These are phyloP conservation scores for Aspergillus transmontanensis DNA, from an alignment of 2,329 filamentous ascomycete genomes.

Conservation along the genomic window DNA sequence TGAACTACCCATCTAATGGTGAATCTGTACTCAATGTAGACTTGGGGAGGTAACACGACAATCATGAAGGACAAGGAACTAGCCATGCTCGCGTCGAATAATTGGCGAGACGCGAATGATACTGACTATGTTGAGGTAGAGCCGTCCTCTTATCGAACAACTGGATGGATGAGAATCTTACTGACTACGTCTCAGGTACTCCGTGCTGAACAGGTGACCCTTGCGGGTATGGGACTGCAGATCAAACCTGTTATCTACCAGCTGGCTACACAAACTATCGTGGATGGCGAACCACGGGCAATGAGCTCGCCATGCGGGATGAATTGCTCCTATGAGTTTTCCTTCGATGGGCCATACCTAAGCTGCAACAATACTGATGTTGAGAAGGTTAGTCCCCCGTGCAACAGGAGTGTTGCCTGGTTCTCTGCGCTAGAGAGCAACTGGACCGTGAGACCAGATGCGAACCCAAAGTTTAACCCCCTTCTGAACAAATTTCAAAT, in stretches of 20 bases:
- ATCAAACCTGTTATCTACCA: background rate
- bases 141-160: background rate
- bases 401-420: accelerated
- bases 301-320: background rate
- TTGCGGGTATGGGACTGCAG: accelerated
- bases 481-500: background rate
- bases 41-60: background rate
- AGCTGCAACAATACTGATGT: background rate
- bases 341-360: background rate
- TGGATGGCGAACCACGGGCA: accelerated
- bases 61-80: background rate
- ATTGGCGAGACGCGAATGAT: background rate
- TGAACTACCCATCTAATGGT: background rate
- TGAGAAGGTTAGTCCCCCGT: accelerated
- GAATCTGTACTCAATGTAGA: background rate
- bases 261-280: background rate
- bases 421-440: background rate
- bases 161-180: accelerated
- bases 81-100: background rate
- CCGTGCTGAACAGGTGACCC: background rate
- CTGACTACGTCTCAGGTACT: background rate
- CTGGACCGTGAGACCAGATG: background rate
- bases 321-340: background rate
- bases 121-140: background rate
- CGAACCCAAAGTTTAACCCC: background rate